phyloP scores from a whole-genome alignment of 805 yeast genomes.

The Debaryomyces castellii region DNA sequence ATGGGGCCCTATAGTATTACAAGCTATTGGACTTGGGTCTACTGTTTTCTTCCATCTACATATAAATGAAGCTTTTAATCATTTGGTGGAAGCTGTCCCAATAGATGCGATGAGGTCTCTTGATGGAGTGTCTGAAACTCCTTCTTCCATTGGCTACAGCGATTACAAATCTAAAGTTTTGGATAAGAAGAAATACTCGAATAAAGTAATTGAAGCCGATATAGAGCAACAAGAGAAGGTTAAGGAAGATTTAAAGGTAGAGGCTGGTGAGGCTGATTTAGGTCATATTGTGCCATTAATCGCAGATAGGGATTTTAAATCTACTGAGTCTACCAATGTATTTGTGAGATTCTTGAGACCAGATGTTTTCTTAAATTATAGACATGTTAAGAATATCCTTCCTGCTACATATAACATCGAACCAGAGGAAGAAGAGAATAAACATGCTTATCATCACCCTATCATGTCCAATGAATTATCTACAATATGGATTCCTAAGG shows the following conservation, averaged over 20 bases:
- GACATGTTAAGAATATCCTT: conserved; percentile 30
- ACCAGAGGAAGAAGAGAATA: conserved; percentile 45
- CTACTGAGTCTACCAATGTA: conserved; percentile 35
- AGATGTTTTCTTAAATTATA: conserved; percentile 51
- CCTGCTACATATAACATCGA: conserved; percentile 35
- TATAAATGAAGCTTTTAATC: conserved; percentile 64
- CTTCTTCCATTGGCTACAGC: conserved; percentile 45
- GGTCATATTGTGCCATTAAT: conserved; percentile 49
- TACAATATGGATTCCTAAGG: conserved; percentile 88
- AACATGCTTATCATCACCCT: conserved; percentile 75
- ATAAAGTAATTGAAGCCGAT: conserved; percentile 6
- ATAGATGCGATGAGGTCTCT: conserved; percentile 73
- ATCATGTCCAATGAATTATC: conserved; percentile 69
- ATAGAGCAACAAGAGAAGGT: conserved; percentile 9
- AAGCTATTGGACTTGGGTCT: conserved; percentile 59
- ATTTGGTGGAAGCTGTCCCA: conserved; percentile 59
- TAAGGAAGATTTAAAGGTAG: conserved; percentile 6
- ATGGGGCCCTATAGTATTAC: conserved; percentile 90
- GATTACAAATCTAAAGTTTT: conserved; percentile 35
- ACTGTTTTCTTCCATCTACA: conserved; percentile 71
- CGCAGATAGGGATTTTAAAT: conserved; percentile 63
- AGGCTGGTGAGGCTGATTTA: conserved; percentile 5
- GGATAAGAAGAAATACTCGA: conserved; percentile 14
- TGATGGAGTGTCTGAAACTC: conserved; percentile 67
- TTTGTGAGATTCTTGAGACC: conserved; percentile 57